Evolutionary conservation across 495 filamentous ascomycete species (phyloP).

Genomic region (Penicillium coffeae): DNA sequence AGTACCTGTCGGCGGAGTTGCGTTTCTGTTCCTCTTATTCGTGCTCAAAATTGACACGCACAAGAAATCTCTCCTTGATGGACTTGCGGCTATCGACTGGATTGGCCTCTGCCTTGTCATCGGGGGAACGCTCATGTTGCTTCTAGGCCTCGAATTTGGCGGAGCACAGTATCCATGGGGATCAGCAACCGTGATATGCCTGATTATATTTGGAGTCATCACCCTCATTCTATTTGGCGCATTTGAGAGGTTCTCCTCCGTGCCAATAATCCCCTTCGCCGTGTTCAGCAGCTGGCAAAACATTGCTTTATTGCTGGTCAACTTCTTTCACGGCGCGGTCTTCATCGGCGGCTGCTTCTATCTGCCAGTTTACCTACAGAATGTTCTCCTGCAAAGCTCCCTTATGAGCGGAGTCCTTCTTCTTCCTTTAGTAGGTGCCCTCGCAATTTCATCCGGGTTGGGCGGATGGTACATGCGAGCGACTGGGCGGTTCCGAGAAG

Average conservation of each 20-base stretch:
- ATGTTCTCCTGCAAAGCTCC: conserved; percentile 2
- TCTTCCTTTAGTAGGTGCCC: background rate
- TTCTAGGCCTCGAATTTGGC: conserved; percentile 42
- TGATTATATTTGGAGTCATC: conserved; percentile 1
- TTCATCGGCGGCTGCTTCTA: conserved; percentile 7
- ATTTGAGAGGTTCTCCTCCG: background rate
- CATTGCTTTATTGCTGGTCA: background rate
- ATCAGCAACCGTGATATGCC: conserved; percentile 13
- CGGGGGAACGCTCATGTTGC: conserved; percentile 27
- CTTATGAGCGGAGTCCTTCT: conserved; percentile 2
- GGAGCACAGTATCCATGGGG: conserved; percentile 32
- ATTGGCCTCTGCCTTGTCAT: conserved; percentile 25
- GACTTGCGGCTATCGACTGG: conserved; percentile 29
- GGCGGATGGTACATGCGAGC: conserved; percentile 38
- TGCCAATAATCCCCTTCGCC: background rate
- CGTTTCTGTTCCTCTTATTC: conserved; percentile 34
- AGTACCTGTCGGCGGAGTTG: conserved; percentile 45
- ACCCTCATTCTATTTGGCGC: background rate
- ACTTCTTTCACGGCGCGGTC: conserved; percentile 1
- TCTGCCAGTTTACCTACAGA: conserved; percentile 2
- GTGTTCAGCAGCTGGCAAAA: conserved; percentile 2
- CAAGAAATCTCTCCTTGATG: conserved; percentile 24
- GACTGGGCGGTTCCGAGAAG: conserved; percentile 11
- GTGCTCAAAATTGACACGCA: conserved; percentile 29
- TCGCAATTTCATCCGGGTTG: conserved; percentile 2